Evolutionary conservation across 257 asterid species (phyloP), one percentile per base, ranked within the genome.

Genomic region (Catharanthus roseus): DNA sequence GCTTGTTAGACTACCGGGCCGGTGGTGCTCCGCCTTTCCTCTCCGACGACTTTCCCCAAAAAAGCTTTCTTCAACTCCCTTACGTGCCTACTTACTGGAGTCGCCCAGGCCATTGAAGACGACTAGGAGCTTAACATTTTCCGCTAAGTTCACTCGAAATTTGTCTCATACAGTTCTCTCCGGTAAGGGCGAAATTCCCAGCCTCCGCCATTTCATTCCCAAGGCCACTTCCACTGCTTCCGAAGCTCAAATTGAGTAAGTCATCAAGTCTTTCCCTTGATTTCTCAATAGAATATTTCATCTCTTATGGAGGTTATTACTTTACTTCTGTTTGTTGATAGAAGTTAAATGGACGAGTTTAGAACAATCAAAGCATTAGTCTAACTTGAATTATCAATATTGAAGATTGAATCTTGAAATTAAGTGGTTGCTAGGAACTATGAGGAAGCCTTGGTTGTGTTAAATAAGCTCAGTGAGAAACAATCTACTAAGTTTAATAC

Each of bases 131-230:
- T 71, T 78, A n/a, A 72, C 80, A 26, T 65, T 82, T 57, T 80
- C 90, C 44, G 62, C 68, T 50, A 69, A 80, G 42, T 45, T 85
- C 50, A 77, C 86, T 70, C 69, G 85, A 73, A 78, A 76, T 78
- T 86, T 84, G 65, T 86, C 87, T 31, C 75, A 69, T 23, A 65
- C 82, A 55, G 65, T 81, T 67, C 73, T 75, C 26, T 57, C 82
- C 18, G 74, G 71, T 49, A 75, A 79, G 51, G 77, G 79, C 0
- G 86, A 86, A 12, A 68, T 69, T 24, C 83, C 86, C 10, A 78
- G 79, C 73, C 89, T 90, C 61, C 87, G 77, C 47, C 79, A 85
- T 49, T 92, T 92, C 81, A 83, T 87, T 79, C 86, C 92, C 75
- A 84, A 86, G 81, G 88, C 92, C 76, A 57, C 84, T 34, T 34